Base-by-base conservation (phyloP, 345 rosid genomes). In the Ricinus communis region DNA sequence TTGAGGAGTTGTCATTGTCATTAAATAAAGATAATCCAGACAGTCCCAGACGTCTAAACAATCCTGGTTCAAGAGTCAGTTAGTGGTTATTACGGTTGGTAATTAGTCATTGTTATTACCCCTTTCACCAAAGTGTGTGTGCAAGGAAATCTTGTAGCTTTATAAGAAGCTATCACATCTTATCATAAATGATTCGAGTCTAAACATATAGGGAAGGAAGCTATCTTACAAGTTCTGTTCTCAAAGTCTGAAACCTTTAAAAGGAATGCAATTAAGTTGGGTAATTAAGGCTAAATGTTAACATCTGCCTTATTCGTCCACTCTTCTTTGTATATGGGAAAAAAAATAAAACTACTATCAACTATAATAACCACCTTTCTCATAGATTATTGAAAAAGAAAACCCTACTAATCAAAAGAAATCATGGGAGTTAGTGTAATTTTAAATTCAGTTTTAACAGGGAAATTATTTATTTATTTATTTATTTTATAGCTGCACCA, bases 241-340 rank as follows among this genome's bases (percentile, higher is more conserved):
- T 40, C 24, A 62, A 28, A 24, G 49, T 49, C 68, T 27, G 14
- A 13, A 55, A 2, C 36, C 33, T 56, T 15, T 45, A 47, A 46
- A 64, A 9, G 51, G 54, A 64, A 64, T 46, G 54, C 31, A 27
- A 27, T 45, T 64, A 64, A 64, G 24, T 24, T 64, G 24, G 47
- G 30, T 62, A 62, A 62, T 41, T 64, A 64, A 64, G 22, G 33
- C 36, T 25, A 18, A 16, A 16, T 46, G 68, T 64, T 64, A 64
- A 9, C 13, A 64, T 64, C 51, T 46, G 15, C n/a, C 1, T 43
- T 43, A 43, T 12, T 7, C 52, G 25, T 19, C 27, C 5, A 46
- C 43, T 59, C 21, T 16, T 30, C 36, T 31, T 18, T 59, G n/a
- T n/a, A n/a, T n/a, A n/a, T n/a, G n/a, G n/a, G n/a, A n/a, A n/a